Evolutionary conservation across 73 alveolate species (phyloP).

Genomic region (Paramecium bursaria): DNA sequence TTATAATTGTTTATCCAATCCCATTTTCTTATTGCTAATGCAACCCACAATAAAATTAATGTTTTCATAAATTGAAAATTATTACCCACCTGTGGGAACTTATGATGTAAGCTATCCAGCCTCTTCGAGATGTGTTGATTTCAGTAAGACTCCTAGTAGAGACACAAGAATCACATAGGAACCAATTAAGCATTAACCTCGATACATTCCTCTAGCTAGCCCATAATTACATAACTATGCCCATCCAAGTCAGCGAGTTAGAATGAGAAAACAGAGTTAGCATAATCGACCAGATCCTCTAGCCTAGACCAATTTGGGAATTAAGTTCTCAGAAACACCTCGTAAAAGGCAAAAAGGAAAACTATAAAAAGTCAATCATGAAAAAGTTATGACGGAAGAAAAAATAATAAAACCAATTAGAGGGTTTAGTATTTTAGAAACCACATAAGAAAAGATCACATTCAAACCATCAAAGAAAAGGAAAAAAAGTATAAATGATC

Average conservation of each 20-base stretch:
- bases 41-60: background rate
- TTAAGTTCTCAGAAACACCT: too few species aligned
- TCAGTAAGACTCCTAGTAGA: slow-evolving; percentile 3
- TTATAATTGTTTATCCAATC: slow-evolving; percentile 53
- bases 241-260: slow-evolving; percentile 10
- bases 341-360: too few species aligned
- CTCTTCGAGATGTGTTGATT: background rate
- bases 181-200: background rate
- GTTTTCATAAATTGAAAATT: slow-evolving; percentile 35
- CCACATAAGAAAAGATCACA: too few species aligned
- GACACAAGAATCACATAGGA: background rate
- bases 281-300: too few species aligned
- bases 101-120: background rate
- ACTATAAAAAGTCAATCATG: too few species aligned
- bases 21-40: slow-evolving; percentile 13
- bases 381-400: too few species aligned
- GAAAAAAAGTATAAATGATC: background rate
- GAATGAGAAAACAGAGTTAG: too few species aligned
- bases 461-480: too few species aligned
- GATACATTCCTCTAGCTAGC: slow-evolving; percentile 42
- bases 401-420: too few species aligned
- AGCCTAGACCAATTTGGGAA: too few species aligned
- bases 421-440: too few species aligned
- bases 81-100: slow-evolving; percentile 58
- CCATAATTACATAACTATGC: slow-evolving; percentile 42